These are phyloP conservation scores for Solanum sejunctum DNA, from an alignment of 257 asterid genomes.

Conservation along the genomic window DNA sequence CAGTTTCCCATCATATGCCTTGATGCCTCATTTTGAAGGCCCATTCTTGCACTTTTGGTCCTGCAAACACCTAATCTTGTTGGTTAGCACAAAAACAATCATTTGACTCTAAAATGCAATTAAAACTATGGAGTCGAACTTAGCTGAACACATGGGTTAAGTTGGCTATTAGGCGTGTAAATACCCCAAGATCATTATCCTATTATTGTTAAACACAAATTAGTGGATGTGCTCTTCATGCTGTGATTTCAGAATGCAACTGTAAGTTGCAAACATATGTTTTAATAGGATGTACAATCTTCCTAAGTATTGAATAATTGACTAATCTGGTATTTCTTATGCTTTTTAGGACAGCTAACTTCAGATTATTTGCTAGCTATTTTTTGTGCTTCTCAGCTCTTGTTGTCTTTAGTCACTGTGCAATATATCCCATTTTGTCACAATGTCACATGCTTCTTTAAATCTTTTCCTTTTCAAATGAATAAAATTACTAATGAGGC, in stretches of 20 bases:
- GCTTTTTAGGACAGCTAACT: not conserved
- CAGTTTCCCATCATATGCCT: too few relatives aligned
- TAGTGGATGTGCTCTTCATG: not conserved
- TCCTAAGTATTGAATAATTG: not conserved
- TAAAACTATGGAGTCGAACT: too few relatives aligned
- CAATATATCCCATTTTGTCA: conserved; percentile 1
- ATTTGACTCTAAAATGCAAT: too few relatives aligned
- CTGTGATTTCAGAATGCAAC: not conserved
- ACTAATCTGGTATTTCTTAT: not conserved
- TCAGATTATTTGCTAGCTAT: not conserved
- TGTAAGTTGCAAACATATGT: not conserved
- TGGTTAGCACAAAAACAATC: too few relatives aligned
- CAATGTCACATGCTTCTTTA: not conserved
- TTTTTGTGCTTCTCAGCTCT: not conserved
- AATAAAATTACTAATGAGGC: conserved; percentile 38
- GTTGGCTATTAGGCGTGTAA: too few relatives aligned
- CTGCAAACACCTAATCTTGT: too few relatives aligned
- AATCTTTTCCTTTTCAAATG: conserved; percentile 4
- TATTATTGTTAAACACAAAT: not conserved
- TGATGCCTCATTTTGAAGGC: too few relatives aligned
- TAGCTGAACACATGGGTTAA: too few relatives aligned
- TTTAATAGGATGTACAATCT: not conserved
- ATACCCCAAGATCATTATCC: not conserved
- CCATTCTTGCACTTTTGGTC: too few relatives aligned
- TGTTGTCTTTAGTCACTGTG: not conserved